Conservation (phyloP, 768 basidiomycete genomes). For the Plicaturopsis crispa region DNA sequence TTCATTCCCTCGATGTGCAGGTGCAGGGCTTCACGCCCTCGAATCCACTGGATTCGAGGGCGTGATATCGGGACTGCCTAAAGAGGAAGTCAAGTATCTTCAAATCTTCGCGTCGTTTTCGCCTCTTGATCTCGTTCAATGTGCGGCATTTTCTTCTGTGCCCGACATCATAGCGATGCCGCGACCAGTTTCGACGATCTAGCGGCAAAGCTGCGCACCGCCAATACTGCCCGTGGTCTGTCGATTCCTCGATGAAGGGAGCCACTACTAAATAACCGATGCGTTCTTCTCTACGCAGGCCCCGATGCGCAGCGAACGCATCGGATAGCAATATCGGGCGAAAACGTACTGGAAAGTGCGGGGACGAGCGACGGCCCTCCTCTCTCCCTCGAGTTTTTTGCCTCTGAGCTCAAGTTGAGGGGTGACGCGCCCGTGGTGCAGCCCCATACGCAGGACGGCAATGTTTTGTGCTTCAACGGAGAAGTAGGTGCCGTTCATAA, state of each 20-base stretch:
- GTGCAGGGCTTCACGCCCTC: too few relatives aligned
- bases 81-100: too few relatives aligned
- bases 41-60: too few relatives aligned
- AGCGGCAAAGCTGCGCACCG: slow-evolving; percentile 29
- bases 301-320: slow-evolving; percentile 51
- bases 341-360: background rate
- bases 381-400: slow-evolving; percentile 48
- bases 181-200: slow-evolving; percentile 14
- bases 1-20: too few relatives aligned
- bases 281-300: slow-evolving; percentile 29
- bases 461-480: slow-evolving; percentile 82
- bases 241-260: background rate
- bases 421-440: slow-evolving; percentile 53
- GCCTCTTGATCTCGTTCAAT: too few relatives aligned
- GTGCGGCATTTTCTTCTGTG: slow-evolving; percentile 66
- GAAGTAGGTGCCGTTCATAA: slow-evolving; percentile 50
- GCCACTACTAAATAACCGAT: background rate
- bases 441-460: slow-evolving; percentile 52
- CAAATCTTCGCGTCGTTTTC: too few relatives aligned
- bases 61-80: too few relatives aligned
- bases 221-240: slow-evolving; percentile 57
- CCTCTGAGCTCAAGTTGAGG: slow-evolving; percentile 70
- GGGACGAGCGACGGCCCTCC: background rate
- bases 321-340: slow-evolving; percentile 11
- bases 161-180: slow-evolving; percentile 14